Conservation (phyloP, 2,329 filamentous ascomycete genomes). For the Colletotrichum lini region DNA sequence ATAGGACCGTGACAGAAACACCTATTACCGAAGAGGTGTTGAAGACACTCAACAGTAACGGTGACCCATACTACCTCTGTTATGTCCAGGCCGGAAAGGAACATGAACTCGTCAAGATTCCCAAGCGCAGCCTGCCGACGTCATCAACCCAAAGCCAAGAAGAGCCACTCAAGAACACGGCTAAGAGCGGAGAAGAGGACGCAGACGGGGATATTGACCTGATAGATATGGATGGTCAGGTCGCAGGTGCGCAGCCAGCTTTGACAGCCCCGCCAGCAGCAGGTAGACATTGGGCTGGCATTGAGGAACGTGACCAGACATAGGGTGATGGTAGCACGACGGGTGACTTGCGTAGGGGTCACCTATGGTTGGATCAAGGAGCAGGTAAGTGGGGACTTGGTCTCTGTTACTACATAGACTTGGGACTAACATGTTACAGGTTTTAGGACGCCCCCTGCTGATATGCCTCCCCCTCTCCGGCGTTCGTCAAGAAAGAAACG, state of each 20-base stretch:
- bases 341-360: background rate
- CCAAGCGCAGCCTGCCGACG: constrained; percentile 43
- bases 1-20: constrained; percentile 81
- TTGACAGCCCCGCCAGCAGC: background rate
- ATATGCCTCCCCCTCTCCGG: background rate
- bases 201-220: constrained; percentile 31
- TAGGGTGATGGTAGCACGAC: constrained; percentile 6
- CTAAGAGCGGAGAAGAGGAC: background rate
- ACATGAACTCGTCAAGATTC: constrained; percentile 65
- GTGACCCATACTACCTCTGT: constrained; percentile 87
- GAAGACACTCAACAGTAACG: constrained; percentile 73
- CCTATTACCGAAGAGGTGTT: constrained; percentile 79
- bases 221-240: background rate
- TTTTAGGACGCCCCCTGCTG: background rate
- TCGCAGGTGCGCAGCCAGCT: background rate
- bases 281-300: background rate
- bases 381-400: background rate
- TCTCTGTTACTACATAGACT: no score
- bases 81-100: constrained; percentile 81
- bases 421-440: background rate
- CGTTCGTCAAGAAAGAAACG: background rate
- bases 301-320: constrained; percentile 6
- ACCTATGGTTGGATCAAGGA: background rate
- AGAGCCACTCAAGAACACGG: background rate
- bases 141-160: background rate